Base-by-base conservation (phyloP, 495 filamentous ascomycete genomes). In the Lophiostoma macrostomum region DNA sequence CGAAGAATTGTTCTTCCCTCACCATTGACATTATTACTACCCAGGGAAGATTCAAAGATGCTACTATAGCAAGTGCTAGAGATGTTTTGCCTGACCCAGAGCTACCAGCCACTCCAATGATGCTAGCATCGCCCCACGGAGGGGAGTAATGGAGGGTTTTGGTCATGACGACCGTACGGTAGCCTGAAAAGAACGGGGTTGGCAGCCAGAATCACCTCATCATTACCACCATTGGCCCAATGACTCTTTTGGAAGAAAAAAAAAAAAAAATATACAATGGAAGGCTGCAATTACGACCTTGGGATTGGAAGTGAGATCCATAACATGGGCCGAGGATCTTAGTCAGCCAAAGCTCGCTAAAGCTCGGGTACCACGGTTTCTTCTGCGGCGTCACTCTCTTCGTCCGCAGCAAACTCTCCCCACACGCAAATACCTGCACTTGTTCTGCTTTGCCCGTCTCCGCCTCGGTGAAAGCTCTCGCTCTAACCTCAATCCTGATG, bases 61-160 rank as follows among this genome's bases (percentile, higher is more conserved):
- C 82, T 44, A 97, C 89, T 59, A 98, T 95, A 40, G 90, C 90
- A 55, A 91, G 81, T 19, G 94, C 90, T 44, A 98, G 73, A 2
- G 90, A 95, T n/a, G 91, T 96, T 74, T 98, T 98, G 31, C 93
- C 93, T 22, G 91, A 96, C 45, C 94, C 94, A 16, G 91, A 96
- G 66, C 88, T 93, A 11, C 93, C 93, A 35, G 94, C 93, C 50
- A 98, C 84, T 37, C 90, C 93, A 64, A 98, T 97, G 62, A 98
- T 96, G 69, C 83, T 90, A 46, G 90, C 77, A 68, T 96, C 83
- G 19, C 85, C 86, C 93, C 93, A 98, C 69, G 93, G 93, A 29
- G 93, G 93, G 31, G 83, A 85, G 68, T 98, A 98, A 50, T 87
- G 84, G 50, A 80, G 82, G 57, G 72, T 69, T 31, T 71, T 63